phyloP scores from a whole-genome alignment of 371 early-diverging fungal species.

The Syncephalastrum contaminatum region DNA sequence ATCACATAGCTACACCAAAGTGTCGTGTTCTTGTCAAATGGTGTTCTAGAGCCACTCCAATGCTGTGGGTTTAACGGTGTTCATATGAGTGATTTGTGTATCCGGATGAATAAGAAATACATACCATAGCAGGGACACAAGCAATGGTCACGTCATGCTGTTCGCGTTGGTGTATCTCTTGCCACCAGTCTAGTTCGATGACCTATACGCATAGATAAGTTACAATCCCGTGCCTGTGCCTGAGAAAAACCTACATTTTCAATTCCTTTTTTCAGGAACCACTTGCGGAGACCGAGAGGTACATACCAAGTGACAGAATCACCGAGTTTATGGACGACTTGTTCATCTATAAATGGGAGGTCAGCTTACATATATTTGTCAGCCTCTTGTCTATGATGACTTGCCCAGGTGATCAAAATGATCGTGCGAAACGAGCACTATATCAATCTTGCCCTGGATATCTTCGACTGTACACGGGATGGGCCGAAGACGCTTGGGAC shows the following conservation, averaged over 20 bases:
- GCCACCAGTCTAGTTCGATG: constrained; percentile 69
- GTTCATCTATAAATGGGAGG: constrained; percentile 31
- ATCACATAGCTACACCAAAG: constrained; percentile 63
- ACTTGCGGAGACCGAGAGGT: constrained; percentile 55
- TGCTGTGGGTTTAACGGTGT: constrained; percentile 28
- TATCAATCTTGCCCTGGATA: constrained; percentile 45
- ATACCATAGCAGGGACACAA: constrained; percentile 56
- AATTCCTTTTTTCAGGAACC: constrained; percentile 52
- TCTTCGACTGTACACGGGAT: constrained; percentile 50
- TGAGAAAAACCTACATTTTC: constrained; percentile 38
- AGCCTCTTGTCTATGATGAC: background rate
- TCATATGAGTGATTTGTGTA: background rate
- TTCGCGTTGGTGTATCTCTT: constrained; percentile 48
- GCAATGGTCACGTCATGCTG: constrained; percentile 45
- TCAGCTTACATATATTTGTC: background rate
- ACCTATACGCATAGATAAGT: constrained; percentile 21
- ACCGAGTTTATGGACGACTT: constrained; percentile 43
- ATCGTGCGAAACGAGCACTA: constrained; percentile 57
- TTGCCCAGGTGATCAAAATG: constrained; percentile 62
- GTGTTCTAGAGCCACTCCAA: constrained; percentile 51
- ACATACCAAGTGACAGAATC: constrained; percentile 64
- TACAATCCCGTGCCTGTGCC: background rate
- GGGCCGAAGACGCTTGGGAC: constrained; percentile 51
- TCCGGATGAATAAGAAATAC: background rate
- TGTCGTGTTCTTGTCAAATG: constrained; percentile 52